A percentile compares a stretch with the other conserved stretches of the same genome.
These are phyloP conservation scores for Saitozyma podzolica DNA, from an alignment of 768 basidiomycete species.

Conservation along the genomic window DNA sequence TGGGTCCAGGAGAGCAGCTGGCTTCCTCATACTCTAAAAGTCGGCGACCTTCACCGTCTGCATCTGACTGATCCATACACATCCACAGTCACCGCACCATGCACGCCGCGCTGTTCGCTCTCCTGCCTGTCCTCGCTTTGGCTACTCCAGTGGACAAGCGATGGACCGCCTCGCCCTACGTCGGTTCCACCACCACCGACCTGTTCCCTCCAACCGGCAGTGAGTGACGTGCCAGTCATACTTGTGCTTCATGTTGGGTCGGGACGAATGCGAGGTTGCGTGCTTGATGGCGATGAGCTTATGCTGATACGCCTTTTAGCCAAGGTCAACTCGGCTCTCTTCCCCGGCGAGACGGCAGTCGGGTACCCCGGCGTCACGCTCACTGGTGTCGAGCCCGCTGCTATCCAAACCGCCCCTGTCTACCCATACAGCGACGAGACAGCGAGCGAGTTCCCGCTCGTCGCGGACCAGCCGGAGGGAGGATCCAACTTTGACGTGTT, in stretches of 20 bases:
- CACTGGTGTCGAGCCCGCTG: slow-evolving; percentile 48
- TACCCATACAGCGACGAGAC: slow-evolving; percentile 30
- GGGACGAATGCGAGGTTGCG: neutral
- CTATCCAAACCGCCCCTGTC: slow-evolving; percentile 36
- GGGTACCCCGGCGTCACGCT: slow-evolving; percentile 41
- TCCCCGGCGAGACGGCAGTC: slow-evolving; percentile 41
- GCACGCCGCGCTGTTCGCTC: slow-evolving; percentile 15
- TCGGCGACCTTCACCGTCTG: too few species aligned
- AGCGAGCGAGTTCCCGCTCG: slow-evolving; percentile 36
- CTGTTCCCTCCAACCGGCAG: slow-evolving; percentile 40
- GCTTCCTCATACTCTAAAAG: too few species aligned
- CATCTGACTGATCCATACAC: too few species aligned
- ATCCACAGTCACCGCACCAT: too few species aligned
- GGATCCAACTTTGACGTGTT: slow-evolving; percentile 27
- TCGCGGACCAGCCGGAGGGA: slow-evolving; percentile 19
- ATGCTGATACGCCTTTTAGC: slow-evolving; percentile 10
- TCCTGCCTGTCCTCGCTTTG: slow-evolving; percentile 26
- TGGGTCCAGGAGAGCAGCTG: too few species aligned
- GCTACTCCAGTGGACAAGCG: slow-evolving; percentile 28
- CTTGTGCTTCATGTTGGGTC: neutral
- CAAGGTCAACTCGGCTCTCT: slow-evolving; percentile 27
- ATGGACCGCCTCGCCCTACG: slow-evolving; percentile 20
- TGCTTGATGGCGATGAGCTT: neutral
- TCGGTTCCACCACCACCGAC: slow-evolving; percentile 35
- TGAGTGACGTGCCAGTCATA: slow-evolving; percentile 13